Base-by-base conservation (phyloP, 2,329 filamentous ascomycete species). In the Alternaria brassicae region DNA sequence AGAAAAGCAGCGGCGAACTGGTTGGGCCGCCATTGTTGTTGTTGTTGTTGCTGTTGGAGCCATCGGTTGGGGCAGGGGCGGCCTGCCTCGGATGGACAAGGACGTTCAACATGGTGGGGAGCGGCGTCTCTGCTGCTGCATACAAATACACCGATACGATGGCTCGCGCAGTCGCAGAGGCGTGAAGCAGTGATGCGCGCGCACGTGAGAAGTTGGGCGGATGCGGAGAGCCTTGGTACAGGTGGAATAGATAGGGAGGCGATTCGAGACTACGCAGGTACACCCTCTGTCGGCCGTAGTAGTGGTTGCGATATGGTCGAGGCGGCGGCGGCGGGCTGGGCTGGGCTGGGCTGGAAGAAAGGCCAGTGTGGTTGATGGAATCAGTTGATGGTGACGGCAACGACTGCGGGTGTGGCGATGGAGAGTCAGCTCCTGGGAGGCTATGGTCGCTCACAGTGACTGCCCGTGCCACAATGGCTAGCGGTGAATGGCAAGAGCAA, bases 1-100 rank as follows among this genome's bases (percentile, higher is more conserved):
- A 97, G 81, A 98, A 98, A 6, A 95, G 82, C 56, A 95, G 79
- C 37, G 91, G 91, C 36, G 90, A 93, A 75, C 85, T 91, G 42
- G 88, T 90, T 34, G 85, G 85, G 40, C 82, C 82, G 62, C 76
- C 76, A 7, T 76, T 76, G 23, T 75, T 77, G 44, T 74, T 73
- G 53, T 60, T 58, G 25, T 77, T 76, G 17, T 60, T 56, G n/a
- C 55, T 48, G 45, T 32, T 53, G 45, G 50, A 52, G 13, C 53
- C 39, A 19, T 51, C 34, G 37, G 36, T 30, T 47, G 62, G 60
- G 40, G 37, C 56, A 30, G 52, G 30, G 45, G 34, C 61, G 10
- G 51, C 27, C 21, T 41, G 45, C 12, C 12, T 39, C 45, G 39
- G 59, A 4, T 23, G 36, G 28, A 48, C 28, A 32, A 48, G 8